phyloP scores from a whole-genome alignment of 2,329 filamentous ascomycete genomes.

The Colletotrichum viniferum region DNA sequence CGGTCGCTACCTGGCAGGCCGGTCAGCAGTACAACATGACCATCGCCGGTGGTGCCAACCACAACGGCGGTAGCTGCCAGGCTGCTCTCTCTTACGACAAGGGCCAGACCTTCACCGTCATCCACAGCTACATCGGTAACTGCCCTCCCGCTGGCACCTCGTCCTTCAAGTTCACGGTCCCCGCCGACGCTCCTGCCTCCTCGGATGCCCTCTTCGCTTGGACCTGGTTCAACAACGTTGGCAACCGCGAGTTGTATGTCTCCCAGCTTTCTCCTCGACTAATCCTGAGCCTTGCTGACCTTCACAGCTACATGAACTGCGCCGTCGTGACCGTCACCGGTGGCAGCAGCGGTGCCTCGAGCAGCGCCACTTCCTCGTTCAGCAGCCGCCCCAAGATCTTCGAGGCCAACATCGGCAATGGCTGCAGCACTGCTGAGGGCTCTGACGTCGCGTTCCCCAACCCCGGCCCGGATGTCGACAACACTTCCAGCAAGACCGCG shows the following conservation, averaged over 20 bases:
- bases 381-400: conserved; percentile 69
- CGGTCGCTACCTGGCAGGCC: conserved; percentile 65
- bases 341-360: conserved; percentile 31
- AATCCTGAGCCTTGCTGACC: neutral
- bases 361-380: conserved; percentile 44
- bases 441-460: conserved; percentile 68
- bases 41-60: conserved; percentile 65
- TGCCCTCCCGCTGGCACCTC: conserved; percentile 51
- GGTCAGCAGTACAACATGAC: conserved; percentile 68
- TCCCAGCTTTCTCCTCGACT: neutral
- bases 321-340: conserved; percentile 68
- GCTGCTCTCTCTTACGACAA: conserved; percentile 75
- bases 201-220: conserved; percentile 72
- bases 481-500: conserved; percentile 37
- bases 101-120: conserved; percentile 72
- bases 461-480: conserved; percentile 61
- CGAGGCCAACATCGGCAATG: conserved; percentile 69
- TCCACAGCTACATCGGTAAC: conserved; percentile 60
- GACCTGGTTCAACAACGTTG: conserved; percentile 78
- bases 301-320: conserved; percentile 77
- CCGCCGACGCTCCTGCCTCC: conserved; percentile 60
- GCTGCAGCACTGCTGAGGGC: conserved; percentile 62
- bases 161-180: conserved; percentile 70
- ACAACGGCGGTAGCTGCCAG: conserved; percentile 79
- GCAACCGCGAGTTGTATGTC: conserved; percentile 72